Evolutionary conservation across 768 basidiomycete species (phyloP).

Genomic region (Tulasnella sp.): DNA sequence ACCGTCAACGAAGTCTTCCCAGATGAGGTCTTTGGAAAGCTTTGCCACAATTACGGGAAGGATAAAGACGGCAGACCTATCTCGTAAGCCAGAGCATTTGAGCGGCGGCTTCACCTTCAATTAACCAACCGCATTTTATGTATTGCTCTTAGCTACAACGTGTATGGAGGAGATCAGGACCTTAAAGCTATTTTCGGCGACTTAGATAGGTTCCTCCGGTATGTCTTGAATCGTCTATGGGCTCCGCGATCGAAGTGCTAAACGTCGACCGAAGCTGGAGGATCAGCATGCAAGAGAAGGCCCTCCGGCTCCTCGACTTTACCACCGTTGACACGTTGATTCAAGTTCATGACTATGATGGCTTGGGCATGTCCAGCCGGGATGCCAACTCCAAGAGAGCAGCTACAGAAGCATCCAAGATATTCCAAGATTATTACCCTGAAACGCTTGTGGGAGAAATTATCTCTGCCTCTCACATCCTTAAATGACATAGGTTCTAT

Average conservation of each 20-base stretch:
- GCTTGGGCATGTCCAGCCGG: slow-evolving; percentile 60
- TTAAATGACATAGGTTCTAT: neutral
- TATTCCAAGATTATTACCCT: slow-evolving; percentile 42
- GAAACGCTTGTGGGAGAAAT: neutral
- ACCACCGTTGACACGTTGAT: slow-evolving; percentile 66
- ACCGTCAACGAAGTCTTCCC: slow-evolving; percentile 60
- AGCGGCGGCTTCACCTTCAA: neutral
- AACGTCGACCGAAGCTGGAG: slow-evolving; percentile 56
- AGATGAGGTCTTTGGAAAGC: slow-evolving; percentile 56
- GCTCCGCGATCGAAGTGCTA: neutral
- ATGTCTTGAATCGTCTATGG: slow-evolving; percentile 27
- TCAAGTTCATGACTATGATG: slow-evolving; percentile 77
- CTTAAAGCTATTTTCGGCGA: slow-evolving; percentile 71
- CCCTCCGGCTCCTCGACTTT: slow-evolving; percentile 63
- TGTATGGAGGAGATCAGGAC: slow-evolving; percentile 70
- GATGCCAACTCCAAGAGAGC: slow-evolving; percentile 74
- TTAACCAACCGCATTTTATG: neutral
- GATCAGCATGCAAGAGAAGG: slow-evolving; percentile 70
- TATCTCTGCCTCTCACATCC: slow-evolving; percentile 32
- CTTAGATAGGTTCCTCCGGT: slow-evolving; percentile 71
- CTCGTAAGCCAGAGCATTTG: slow-evolving; percentile 45
- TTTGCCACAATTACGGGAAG: slow-evolving; percentile 63
- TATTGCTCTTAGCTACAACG: slow-evolving; percentile 55
- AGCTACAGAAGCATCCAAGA: slow-evolving; percentile 69
- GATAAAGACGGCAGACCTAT: slow-evolving; percentile 71